phyloP scores from a whole-genome alignment of 805 yeast species.

The Ogataea methylovora region DNA sequence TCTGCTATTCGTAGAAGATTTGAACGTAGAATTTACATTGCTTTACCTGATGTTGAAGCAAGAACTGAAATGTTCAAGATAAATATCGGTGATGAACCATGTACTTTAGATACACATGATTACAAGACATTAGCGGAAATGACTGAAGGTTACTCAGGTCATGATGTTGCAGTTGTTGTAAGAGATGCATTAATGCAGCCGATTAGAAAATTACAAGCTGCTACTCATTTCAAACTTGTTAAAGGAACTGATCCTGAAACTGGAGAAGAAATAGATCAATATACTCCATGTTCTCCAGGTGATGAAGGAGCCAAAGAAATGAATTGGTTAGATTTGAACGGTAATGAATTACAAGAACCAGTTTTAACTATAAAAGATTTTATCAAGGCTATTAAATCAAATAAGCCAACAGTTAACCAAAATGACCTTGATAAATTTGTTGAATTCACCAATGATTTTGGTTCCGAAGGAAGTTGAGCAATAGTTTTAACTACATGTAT shows the following conservation, averaged over 20 bases:
- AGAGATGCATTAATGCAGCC: constrained; percentile 98
- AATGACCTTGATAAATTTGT: constrained; percentile 76
- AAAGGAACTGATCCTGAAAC: constrained; percentile 31
- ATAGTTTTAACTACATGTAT: background rate
- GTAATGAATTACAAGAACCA: constrained; percentile 88
- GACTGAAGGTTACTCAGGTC: constrained; percentile 98
- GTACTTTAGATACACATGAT: constrained; percentile 67
- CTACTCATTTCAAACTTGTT: constrained; percentile 84
- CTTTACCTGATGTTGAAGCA: constrained; percentile 91
- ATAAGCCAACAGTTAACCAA: constrained; percentile 91
- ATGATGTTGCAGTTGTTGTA: constrained; percentile 93
- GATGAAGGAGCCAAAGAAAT: constrained; percentile 76
- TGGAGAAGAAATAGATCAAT: constrained; percentile 32
- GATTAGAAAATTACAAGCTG: constrained; percentile 87
- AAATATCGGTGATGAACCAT: constrained; percentile 86
- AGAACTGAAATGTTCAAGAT: constrained; percentile 90
- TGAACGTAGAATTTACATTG: constrained; percentile 89
- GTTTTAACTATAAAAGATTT: constrained; percentile 86
- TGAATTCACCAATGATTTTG: constrained; percentile 89
- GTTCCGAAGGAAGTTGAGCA: constrained; percentile 83
- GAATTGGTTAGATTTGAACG: constrained; percentile 89
- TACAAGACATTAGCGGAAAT: constrained; percentile 74
- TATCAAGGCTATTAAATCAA: constrained; percentile 81
- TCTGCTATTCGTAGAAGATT: constrained; percentile 96
- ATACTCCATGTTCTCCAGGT: constrained; percentile 98